These are phyloP conservation scores for Eustoma russellianum DNA, from an alignment of 257 asterid species.

Conservation along the genomic window DNA sequence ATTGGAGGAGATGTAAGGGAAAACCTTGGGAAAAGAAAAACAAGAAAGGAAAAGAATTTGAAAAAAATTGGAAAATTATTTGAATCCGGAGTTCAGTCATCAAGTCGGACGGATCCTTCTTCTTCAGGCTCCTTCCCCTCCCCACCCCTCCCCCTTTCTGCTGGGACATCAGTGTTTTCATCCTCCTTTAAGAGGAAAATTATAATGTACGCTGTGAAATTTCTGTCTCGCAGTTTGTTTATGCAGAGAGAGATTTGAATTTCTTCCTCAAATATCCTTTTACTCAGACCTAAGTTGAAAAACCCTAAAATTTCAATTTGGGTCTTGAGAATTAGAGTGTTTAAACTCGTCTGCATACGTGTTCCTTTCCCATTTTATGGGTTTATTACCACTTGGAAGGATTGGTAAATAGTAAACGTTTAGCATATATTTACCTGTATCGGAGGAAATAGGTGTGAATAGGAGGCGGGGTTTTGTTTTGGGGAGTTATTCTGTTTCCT, in stretches of 20 bases:
- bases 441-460: constrained; percentile 5
- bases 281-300: too few species aligned
- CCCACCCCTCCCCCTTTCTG: too few species aligned
- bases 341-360: background rate
- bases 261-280: too few species aligned
- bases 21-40: background rate
- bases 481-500: background rate
- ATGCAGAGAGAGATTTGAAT: too few species aligned
- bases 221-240: too few species aligned
- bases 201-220: too few species aligned
- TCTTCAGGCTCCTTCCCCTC: too few species aligned
- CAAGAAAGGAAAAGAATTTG: too few species aligned
- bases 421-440: background rate
- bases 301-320: constrained; percentile 21
- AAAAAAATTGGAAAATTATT: background rate
- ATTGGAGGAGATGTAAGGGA: background rate
- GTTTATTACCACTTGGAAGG: background rate
- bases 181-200: too few species aligned
- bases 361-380: background rate
- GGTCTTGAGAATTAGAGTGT: constrained; percentile 32
- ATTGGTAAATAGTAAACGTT: background rate
- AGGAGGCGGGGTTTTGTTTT: constrained; percentile 11
- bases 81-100: constrained; percentile 5
- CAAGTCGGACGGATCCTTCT: background rate
- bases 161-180: too few species aligned